A percentile compares a stretch with the other conserved stretches of the same genome.
Evolutionary conservation across 1,139 yeast genomes (phyloP).

Genomic region (Geotrichum europaeum): DNA sequence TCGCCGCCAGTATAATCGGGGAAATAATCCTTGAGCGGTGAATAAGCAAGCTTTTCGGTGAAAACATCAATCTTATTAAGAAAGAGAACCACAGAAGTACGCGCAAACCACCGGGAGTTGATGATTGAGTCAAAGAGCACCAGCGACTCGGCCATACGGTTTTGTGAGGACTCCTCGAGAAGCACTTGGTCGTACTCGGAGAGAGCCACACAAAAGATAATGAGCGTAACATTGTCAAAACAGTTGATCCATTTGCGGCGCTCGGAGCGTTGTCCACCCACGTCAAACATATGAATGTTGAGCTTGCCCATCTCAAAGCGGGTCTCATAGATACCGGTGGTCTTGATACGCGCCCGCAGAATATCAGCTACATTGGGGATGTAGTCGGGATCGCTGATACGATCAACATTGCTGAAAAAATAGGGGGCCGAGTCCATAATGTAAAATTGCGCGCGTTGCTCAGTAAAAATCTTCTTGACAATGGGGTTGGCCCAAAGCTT

Average conservation of each 20-base stretch:
- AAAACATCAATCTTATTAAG: constrained; percentile 86
- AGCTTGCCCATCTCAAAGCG: constrained; percentile 70
- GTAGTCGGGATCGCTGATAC: constrained; percentile 58
- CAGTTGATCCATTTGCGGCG: constrained; percentile 95
- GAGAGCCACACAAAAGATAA: constrained; percentile 83
- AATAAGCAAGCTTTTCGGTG: constrained; percentile 73
- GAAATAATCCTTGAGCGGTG: constrained; percentile 78
- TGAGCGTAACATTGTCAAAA: constrained; percentile 83
- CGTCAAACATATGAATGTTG: constrained; percentile 80
- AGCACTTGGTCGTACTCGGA: constrained; percentile 86
- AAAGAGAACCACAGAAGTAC: constrained; percentile 79
- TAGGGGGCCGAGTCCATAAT: constrained; percentile 83
- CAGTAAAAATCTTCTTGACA: constrained; percentile 51
- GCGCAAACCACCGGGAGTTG: constrained; percentile 88
- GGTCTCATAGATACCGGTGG: constrained; percentile 87
- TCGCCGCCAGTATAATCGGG: constrained; percentile 88
- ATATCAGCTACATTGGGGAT: constrained; percentile 73
- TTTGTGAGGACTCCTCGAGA: constrained; percentile 64
- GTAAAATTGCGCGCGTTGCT: constrained; percentile 69
- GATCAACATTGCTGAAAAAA: constrained; percentile 60
- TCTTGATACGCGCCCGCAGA: constrained; percentile 81
- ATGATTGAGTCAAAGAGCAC: constrained; percentile 85
- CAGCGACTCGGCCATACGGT: constrained; percentile 78
- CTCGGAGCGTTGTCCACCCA: constrained; percentile 92
- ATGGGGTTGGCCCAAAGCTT: constrained; percentile 53